Evolutionary conservation across 2,329 filamentous ascomycete species (phyloP).

Genomic region (Microsporum audouinii): DNA sequence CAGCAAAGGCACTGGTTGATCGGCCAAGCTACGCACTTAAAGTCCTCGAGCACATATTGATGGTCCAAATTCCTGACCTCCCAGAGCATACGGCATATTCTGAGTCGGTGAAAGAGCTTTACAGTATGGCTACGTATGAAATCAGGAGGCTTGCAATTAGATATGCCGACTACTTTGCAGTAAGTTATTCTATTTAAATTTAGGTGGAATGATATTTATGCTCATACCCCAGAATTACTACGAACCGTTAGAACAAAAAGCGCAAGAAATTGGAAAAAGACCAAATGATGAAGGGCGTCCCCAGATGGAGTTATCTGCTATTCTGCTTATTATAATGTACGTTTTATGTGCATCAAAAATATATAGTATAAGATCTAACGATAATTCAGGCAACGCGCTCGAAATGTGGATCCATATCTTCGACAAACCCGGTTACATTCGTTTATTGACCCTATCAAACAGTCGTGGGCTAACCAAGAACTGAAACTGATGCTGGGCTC

Average conservation of each 20-base stretch:
- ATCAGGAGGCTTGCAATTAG: constrained; percentile 78
- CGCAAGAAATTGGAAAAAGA: constrained; percentile 62
- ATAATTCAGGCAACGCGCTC: constrained; percentile 59
- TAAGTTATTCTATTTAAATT: constrained; percentile 30
- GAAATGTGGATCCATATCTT: constrained; percentile 56
- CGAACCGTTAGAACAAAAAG: constrained; percentile 69
- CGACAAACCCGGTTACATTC: constrained; percentile 60
- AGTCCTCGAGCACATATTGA: constrained; percentile 80
- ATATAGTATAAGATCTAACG: not conserved
- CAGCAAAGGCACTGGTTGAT: constrained; percentile 65
- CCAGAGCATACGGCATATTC: constrained; percentile 63
- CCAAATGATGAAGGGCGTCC: constrained; percentile 69
- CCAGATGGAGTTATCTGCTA: constrained; percentile 74
- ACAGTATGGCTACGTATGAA: constrained; percentile 73
- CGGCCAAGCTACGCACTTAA: constrained; percentile 74
- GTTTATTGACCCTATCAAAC: constrained; percentile 72
- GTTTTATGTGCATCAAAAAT: constrained; percentile 16
- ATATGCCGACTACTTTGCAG: constrained; percentile 80
- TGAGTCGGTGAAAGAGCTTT: constrained; percentile 80
- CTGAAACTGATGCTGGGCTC: constrained; percentile 59
- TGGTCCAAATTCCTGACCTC: constrained; percentile 64
- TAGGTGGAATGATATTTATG: constrained; percentile 13
- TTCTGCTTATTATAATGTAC: constrained; percentile 84
- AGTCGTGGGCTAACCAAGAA: constrained; percentile 63
- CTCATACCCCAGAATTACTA: constrained; percentile 57